phyloP scores from a whole-genome alignment of 2,329 filamentous ascomycete genomes.

The Emmonsia crescens region DNA sequence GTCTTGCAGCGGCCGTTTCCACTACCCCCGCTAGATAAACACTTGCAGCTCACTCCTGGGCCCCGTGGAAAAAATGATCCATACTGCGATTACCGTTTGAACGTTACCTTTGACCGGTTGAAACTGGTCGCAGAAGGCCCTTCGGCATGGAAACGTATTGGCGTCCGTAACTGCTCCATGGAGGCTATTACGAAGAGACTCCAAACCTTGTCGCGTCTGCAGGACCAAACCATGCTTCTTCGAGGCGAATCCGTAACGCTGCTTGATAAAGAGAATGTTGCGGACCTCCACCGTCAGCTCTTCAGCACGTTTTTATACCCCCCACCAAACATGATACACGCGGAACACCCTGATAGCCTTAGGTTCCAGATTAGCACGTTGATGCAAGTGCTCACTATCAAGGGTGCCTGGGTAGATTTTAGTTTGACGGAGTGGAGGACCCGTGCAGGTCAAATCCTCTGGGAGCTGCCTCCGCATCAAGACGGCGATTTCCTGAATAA shows the following conservation, averaged over 20 bases:
- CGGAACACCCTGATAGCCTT: constrained; percentile 24
- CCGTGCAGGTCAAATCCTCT: constrained; percentile 37
- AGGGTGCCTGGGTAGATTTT: constrained; percentile 39
- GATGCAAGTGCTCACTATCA: constrained; percentile 31
- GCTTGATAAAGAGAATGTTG: constrained; percentile 24
- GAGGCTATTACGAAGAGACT: constrained; percentile 26
- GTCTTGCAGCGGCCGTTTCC: constrained; percentile 15
- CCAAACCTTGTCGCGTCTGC: constrained; percentile 23
- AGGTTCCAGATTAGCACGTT: constrained; percentile 38
- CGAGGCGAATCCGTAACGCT: constrained; percentile 24
- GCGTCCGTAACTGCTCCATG: constrained; percentile 29
- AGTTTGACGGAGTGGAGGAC: constrained; percentile 37
- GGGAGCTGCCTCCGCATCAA: constrained; percentile 27
- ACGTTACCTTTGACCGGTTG: constrained; percentile 26
- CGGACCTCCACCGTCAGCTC: constrained; percentile 24
- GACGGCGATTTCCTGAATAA: constrained; percentile 23
- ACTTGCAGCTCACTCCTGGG: constrained; percentile 12
- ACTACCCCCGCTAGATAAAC: constrained; percentile 16
- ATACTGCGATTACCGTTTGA: constrained; percentile 27
- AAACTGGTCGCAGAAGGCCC: constrained; percentile 29
- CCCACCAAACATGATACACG: constrained; percentile 19
- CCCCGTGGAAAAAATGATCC: constrained; percentile 16
- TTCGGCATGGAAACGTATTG: constrained; percentile 31
- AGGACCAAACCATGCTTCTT: constrained; percentile 23
- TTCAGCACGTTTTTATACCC: constrained; percentile 31